Evolutionary conservation across 805 yeast genomes (phyloP), one percentile per base, ranked within the genome.

Genomic region (Hanseniaspora pseudoguilliermondii): DNA sequence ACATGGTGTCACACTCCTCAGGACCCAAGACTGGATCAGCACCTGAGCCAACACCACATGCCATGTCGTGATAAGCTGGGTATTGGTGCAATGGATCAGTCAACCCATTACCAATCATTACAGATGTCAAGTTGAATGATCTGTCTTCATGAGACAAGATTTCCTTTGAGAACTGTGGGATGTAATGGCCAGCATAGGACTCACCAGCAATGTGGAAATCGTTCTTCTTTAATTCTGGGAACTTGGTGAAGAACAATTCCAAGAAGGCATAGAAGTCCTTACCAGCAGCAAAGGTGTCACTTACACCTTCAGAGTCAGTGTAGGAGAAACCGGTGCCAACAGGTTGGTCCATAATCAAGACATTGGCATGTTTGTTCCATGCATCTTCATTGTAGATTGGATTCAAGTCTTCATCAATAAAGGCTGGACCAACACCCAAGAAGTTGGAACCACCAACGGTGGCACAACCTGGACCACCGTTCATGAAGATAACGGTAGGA

Each of bases 381-480:
- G 93, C 78, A 70, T 81, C 71, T 23, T 89, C 89, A 72, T 87
- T 87, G 69, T 71, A 71, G 43, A 76, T 74, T 23, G 90, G 90
- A 63, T 78, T 77, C 58, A 82, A 66, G 29, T 83, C 78, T 43
- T 78, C 68, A 57, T 74, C 77, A 59, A 87, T 81, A 23, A 82
- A 74, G 2, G 95, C 75, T 16, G 95, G 91, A 32, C 96, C 95
- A 63, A 87, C 75, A 67, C 88, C 96, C 66, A 86, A 86, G 66
- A 87, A 84, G 61, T 86, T 75, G 25, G 56, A 53, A 0, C 95
- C 95, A 15, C 95, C 86, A 71, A 86, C 71, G 11, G 95, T 86
- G 16, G 95, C 85, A 71, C 96, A 88, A 4, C 96, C 96, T 46
- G 96, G 96, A 18, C 96, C 96, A 62, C 96, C 96, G 66, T 88